Evolutionary conservation across 495 filamentous ascomycete species (phyloP).

Genomic region (Tuber microsphaerosporum): DNA sequence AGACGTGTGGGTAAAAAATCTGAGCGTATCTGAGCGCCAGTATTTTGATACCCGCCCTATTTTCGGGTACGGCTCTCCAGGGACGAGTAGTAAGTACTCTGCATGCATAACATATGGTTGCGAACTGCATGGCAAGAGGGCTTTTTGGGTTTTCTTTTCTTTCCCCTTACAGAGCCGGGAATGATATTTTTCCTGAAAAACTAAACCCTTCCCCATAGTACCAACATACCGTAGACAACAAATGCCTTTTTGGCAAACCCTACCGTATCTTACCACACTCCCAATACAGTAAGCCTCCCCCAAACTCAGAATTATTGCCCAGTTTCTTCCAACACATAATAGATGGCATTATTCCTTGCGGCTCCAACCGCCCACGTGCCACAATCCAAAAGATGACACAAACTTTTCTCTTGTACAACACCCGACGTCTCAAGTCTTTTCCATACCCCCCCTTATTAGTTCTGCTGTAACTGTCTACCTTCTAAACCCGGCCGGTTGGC

Average conservation of each 20-base stretch:
- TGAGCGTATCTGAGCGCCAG: not conserved
- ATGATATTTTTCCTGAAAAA: not conserved
- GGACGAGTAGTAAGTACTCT: not conserved
- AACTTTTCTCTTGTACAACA: not conserved
- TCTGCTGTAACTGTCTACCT: not conserved
- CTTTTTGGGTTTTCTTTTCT: not conserved
- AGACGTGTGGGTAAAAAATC: not conserved
- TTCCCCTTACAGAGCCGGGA: not conserved
- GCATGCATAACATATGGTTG: not conserved
- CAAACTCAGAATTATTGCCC: not conserved
- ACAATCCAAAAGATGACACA: not conserved
- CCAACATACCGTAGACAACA: not conserved
- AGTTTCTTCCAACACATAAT: not conserved
- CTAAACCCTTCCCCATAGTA: not conserved
- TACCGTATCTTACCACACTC: not conserved
- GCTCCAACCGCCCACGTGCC: not conserved
- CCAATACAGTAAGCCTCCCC: not conserved
- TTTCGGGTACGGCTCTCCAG: not conserved
- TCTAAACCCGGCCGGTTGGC: not conserved
- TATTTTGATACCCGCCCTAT: not conserved
- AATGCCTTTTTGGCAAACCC: not conserved
- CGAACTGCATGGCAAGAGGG: no score
- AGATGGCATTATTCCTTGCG: not conserved
- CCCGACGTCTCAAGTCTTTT: not conserved
- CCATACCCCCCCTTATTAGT: not conserved